Percentiles rank a stretch among this genome's conserved stretches.
Evolutionary conservation across 495 filamentous ascomycete genomes (phyloP).

Genomic region (Darksidea phi): DNA sequence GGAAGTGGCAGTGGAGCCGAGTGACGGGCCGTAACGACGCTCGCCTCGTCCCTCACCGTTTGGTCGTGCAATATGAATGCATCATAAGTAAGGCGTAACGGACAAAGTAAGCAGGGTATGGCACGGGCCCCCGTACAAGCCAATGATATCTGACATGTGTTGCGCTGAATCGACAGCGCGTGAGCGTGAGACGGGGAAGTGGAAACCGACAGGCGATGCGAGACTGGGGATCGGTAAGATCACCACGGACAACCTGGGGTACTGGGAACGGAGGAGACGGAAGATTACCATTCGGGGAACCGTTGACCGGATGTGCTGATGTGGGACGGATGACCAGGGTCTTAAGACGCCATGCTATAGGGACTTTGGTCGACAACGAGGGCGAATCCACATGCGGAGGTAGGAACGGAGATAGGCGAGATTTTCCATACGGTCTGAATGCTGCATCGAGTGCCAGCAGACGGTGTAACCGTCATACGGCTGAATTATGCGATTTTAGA

Average conservation of each 20-base stretch:
- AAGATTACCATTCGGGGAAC: constrained; percentile 19
- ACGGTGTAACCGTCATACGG: constrained; percentile 7
- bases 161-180: no score
- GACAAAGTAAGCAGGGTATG: no score
- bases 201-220: background rate
- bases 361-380: background rate
- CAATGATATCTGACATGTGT: no score
- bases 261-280: constrained; percentile 24
- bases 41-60: constrained; percentile 14
- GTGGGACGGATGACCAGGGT: constrained; percentile 2
- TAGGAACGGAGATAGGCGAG: background rate
- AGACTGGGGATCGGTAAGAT: constrained; percentile 6
- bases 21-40: constrained; percentile 5
- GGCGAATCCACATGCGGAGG: background rate
- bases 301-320: constrained; percentile 14
- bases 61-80: background rate
- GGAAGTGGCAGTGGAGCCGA: constrained; percentile 12
- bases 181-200: no score
- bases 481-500: background rate
- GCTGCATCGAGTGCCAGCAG: background rate
- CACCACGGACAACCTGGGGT: constrained; percentile 26
- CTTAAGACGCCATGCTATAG: constrained; percentile 11
- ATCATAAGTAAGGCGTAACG: background rate
- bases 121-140: no score
- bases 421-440: background rate